Evolutionary conservation across 176 grass and related monocot genomes (phyloP), one percentile per base, ranked within the genome.

Genomic region (Puya raimondii): DNA sequence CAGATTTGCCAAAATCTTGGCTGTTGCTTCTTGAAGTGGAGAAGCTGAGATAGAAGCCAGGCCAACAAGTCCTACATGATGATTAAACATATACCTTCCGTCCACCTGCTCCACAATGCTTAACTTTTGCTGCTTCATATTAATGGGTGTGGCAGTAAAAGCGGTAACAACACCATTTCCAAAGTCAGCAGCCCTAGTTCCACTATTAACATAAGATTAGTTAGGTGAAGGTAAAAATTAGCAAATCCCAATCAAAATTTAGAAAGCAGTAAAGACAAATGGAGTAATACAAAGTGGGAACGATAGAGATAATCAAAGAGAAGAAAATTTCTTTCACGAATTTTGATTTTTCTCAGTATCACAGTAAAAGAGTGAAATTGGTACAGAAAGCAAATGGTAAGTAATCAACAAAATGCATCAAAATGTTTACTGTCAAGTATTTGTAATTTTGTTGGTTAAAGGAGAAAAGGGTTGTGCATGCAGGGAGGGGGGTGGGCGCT

Each of bases 161-260:
- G 82, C 76, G 79, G 49, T 86, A 64, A 68, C 25, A 80, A 73
- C 50, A 83, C 87, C 89, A 64, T 72, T 83, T 51, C 84, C 83
- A 76, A 87, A 90, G 67, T 91, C 86, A 48, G 88, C 68, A 69
- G 79, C 71, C 84, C 93, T 97, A 71, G 63, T 50, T 81, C 53
- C 48, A 78, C 22, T 70, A 74, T 49, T 65, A 61, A 18, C 56
- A 21, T 22, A 9, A 22, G 21, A 61, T 22, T 61, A 22, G 17
- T 61, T 18, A 61, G 56, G 21, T 61, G 21, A 22, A 22, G 17
- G 17, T 61, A 61, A 3, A 61, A 18, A 61, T 22, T 61, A 61
- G 56, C 56, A 21, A 61, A 6, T 58, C 53, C 15, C 14, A 14
- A 57, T 57, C 12, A 13, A 18, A 5, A 58, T 58, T 7, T 58